phyloP scores from a whole-genome alignment of 495 filamentous ascomycete genomes.

The Lasiosphaeria ovina region DNA sequence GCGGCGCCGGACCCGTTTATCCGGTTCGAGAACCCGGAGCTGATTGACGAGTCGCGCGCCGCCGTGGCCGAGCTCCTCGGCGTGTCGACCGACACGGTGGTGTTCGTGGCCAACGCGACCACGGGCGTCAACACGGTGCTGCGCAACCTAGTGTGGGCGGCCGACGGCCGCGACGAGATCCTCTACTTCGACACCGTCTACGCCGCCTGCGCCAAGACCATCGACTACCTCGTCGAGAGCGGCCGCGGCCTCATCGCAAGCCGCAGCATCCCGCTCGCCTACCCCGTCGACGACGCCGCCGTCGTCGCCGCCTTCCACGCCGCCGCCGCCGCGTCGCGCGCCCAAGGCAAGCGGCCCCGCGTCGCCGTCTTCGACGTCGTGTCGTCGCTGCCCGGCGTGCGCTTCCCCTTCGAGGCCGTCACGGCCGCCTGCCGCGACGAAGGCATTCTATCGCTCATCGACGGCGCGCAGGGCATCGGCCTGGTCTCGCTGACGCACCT shows the following conservation, averaged over 20 bases:
- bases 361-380: constrained; percentile 81
- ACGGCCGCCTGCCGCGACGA: constrained; percentile 60
- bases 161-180: constrained; percentile 57
- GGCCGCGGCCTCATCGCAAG: constrained; percentile 29
- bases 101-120: constrained; percentile 81
- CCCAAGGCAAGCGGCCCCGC: constrained; percentile 45
- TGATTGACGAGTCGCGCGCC: constrained; percentile 61
- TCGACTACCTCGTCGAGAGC: constrained; percentile 67
- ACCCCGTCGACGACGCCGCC: constrained; percentile 60
- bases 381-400: constrained; percentile 68
- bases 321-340: constrained; percentile 41
- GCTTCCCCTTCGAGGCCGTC: constrained; percentile 74
- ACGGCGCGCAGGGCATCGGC: constrained; percentile 81
- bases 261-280: constrained; percentile 41
- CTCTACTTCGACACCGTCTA: constrained; percentile 75
- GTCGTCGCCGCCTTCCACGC: constrained; percentile 53
- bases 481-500: constrained; percentile 60
- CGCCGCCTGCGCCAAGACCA: constrained; percentile 66
- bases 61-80: constrained; percentile 64
- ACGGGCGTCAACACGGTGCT: constrained; percentile 78
- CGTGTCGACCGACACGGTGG: constrained; percentile 59
- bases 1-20: constrained; percentile 69
- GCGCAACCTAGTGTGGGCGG: constrained; percentile 59
- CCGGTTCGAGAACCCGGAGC: constrained; percentile 55
- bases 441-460: constrained; percentile 63